Evolutionary conservation across 2,329 filamentous ascomycete genomes (phyloP).

Genomic region (Aspergillus pseudoglaucus): DNA sequence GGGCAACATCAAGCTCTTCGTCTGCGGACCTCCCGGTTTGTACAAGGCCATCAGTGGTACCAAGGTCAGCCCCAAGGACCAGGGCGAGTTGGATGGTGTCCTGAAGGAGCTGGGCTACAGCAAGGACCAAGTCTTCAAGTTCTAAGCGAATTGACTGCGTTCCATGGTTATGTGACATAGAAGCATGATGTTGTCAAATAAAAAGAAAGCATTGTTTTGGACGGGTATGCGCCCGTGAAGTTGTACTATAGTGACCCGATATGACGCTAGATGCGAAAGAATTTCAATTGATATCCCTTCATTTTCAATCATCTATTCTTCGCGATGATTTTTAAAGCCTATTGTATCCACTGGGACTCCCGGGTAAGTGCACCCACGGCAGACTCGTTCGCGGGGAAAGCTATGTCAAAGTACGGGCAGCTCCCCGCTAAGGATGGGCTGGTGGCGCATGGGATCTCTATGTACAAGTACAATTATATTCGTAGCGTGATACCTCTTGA

Average conservation of each 20-base stretch:
- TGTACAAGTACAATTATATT: too few relatives aligned
- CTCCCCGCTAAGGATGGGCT: neutral
- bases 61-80: conserved; percentile 89
- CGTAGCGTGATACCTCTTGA: too few relatives aligned
- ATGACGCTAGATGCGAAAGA: neutral
- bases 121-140: conserved; percentile 95
- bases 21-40: conserved; percentile 86
- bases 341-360: neutral
- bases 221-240: neutral
- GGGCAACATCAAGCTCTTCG: conserved; percentile 91
- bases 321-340: neutral
- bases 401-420: neutral
- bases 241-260: neutral
- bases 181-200: too few relatives aligned
- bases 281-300: neutral
- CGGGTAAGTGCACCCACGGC: neutral
- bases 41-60: conserved; percentile 87
- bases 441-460: neutral
- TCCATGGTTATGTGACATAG: neutral
- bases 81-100: conserved; percentile 78
- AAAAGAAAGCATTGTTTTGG: too few relatives aligned
- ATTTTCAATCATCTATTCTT: too few relatives aligned
- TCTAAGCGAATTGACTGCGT: conserved; percentile 46
- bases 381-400: neutral
- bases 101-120: conserved; percentile 78